Conservation (phyloP, 176 grass and related monocot genomes). For the Zoysia japonica region DNA sequence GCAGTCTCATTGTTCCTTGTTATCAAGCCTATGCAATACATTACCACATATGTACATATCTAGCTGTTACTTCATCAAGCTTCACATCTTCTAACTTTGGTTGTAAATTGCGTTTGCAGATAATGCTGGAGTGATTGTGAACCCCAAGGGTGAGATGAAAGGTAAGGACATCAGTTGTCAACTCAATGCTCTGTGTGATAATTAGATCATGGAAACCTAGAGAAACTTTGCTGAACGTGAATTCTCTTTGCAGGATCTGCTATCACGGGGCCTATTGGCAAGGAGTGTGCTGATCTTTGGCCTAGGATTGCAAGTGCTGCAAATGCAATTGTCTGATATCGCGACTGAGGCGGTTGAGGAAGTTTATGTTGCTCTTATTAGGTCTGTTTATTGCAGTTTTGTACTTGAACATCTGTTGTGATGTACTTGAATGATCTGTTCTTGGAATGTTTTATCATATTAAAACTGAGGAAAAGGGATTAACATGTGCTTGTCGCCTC, state of each 20-base stretch:
- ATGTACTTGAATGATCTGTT: not conserved
- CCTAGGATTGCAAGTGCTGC: constrained; percentile 60
- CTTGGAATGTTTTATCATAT: not conserved
- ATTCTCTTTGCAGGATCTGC: constrained; percentile 47
- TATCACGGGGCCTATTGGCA: constrained; percentile 62
- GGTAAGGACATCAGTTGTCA: constrained; percentile 14
- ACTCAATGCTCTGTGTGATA: not conserved
- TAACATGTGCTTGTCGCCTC: not conserved
- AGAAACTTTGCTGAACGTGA: not conserved
- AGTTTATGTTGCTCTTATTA: not conserved
- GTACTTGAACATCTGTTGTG: constrained; percentile 3
- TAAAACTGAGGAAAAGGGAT: not conserved
- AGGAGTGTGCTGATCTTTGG: constrained; percentile 65
- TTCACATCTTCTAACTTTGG: not conserved
- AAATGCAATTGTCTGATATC: constrained; percentile 52
- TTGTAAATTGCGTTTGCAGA: constrained; percentile 30
- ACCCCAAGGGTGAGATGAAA: constrained; percentile 70
- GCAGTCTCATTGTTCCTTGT: too few species aligned
- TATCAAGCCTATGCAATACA: too few species aligned
- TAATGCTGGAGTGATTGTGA: constrained; percentile 67
- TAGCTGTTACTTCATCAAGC: too few species aligned
- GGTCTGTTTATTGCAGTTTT: constrained; percentile 5
- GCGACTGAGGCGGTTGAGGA: not conserved
- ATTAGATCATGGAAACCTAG: not conserved
- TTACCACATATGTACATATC: too few species aligned